Conservation (phyloP, 176 grass and related monocot species). For the barley (Hordeum vulgare) region MorexV3_pseudomolecules_assembly NC_058521.1:103532836-103533335, state of each 20-base stretch:
- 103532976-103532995: neutral
- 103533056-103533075: neutral
- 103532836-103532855: neutral
- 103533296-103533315: constrained; percentile 53
- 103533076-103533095: neutral
- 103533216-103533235: neutral
- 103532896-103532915: neutral
- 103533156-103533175: neutral
- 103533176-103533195: neutral
- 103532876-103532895: neutral
- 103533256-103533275: constrained; percentile 27
- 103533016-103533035: neutral
- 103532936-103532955: neutral
- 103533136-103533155: neutral
- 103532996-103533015: neutral
- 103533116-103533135: neutral
- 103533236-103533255: neutral
- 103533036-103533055: neutral
- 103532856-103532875: neutral
- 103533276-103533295: constrained; percentile 13
- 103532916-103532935: neutral
- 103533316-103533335: constrained; percentile 42
- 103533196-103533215: neutral
- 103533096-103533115: neutral
- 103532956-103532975: neutral